Percentiles rank a stretch among this genome's conserved stretches.
phyloP scores from a whole-genome alignment of 2,329 filamentous ascomycete genomes.

The Pestalotiopsis sp. region DNA sequence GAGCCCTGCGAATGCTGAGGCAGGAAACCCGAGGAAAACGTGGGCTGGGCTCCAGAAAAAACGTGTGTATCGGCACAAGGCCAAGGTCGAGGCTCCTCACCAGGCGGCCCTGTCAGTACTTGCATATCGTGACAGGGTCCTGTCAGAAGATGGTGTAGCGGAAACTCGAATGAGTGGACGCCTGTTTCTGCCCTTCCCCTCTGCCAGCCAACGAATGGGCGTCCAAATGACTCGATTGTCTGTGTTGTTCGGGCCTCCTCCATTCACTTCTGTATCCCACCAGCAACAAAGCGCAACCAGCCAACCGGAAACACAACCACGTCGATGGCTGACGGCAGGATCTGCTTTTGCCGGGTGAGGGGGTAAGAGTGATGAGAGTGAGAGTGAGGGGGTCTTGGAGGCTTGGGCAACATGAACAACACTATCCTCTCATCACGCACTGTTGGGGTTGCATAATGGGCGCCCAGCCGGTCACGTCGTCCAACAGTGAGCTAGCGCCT shows the following conservation, averaged over 20 bases:
- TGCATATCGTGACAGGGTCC: background rate
- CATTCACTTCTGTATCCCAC: background rate
- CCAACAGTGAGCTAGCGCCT: background rate
- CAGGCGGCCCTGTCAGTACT: background rate
- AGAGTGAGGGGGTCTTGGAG: too few relatives aligned
- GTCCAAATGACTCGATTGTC: background rate
- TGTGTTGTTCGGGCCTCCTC: background rate
- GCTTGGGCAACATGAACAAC: background rate
- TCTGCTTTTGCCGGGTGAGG: background rate
- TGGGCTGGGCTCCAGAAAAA: background rate
- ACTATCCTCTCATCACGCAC: background rate
- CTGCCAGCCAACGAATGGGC: background rate
- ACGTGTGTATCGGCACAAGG: background rate
- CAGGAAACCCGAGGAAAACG: background rate
- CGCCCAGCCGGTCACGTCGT: background rate
- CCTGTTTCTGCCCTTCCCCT: background rate
- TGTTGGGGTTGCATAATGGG: background rate
- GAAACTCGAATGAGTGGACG: slow-evolving; percentile 1
- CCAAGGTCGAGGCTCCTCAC: background rate
- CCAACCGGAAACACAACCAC: background rate
- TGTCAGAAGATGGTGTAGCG: background rate
- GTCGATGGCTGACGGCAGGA: background rate
- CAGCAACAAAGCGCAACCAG: background rate
- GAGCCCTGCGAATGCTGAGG: background rate
- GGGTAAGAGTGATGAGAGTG: background rate